Conservation (phyloP, 495 filamentous ascomycete genomes). For the Opeltia flavorubescens region DNA sequence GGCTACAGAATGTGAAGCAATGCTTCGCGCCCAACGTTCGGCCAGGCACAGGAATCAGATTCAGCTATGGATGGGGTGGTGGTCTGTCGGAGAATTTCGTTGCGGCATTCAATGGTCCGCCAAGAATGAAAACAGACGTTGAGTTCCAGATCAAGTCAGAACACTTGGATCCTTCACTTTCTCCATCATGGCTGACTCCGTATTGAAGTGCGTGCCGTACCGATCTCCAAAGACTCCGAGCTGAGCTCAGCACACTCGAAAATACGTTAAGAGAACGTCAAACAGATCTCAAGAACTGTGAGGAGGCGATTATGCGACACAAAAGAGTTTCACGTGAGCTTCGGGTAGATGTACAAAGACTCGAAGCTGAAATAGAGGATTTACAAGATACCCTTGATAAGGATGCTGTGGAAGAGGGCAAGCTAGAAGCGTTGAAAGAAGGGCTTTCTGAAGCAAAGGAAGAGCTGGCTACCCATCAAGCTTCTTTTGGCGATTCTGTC, state of each 20-base stretch:
- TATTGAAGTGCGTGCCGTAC: constrained; percentile 28
- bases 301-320: constrained; percentile 29
- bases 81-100: constrained; percentile 43
- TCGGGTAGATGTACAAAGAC: constrained; percentile 40
- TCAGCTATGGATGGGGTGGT: constrained; percentile 40
- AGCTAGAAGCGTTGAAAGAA: constrained; percentile 42
- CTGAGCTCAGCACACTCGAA: constrained; percentile 25
- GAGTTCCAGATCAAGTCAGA: constrained; percentile 47
- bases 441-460: constrained; percentile 36
- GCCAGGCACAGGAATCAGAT: constrained; percentile 48
- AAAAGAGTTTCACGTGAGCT: constrained; percentile 32
- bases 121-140: constrained; percentile 70
- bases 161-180: neutral
- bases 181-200: neutral
- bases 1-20: constrained; percentile 54
- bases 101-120: constrained; percentile 27
- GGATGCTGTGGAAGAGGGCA: constrained; percentile 44
- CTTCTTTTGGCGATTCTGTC: constrained; percentile 37
- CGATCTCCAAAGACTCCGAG: constrained; percentile 27
- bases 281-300: constrained; percentile 21
- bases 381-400: constrained; percentile 46
- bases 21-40: constrained; percentile 46
- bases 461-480: constrained; percentile 30
- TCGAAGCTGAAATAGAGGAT: constrained; percentile 41
- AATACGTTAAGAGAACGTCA: constrained; percentile 21